A percentile compares a stretch with the other conserved stretches of the same genome.
Conservation (phyloP, 108 stramenopile genomes). For the Pseudonitzschia multiseries region DNA sequence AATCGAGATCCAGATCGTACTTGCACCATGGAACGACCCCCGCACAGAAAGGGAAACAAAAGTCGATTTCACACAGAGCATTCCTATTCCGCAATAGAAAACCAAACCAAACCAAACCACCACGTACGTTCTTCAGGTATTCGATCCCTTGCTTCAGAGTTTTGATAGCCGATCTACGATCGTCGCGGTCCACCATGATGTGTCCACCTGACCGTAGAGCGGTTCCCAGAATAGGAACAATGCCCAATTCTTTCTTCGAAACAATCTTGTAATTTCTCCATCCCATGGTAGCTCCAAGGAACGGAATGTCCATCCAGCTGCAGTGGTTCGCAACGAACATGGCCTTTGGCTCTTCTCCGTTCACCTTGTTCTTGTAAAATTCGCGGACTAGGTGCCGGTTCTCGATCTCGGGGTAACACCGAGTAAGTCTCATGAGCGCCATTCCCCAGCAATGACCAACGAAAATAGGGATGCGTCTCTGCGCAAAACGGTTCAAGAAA, state of each 20-base stretch:
- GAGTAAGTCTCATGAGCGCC: conserved; percentile 59
- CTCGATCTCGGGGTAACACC: conserved; percentile 61
- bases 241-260: conserved; percentile 82
- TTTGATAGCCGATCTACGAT: conserved; percentile 67
- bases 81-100: too few relatives aligned
- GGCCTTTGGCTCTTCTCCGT: conserved; percentile 28
- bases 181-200: conserved; percentile 75
- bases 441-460: conserved; percentile 83
- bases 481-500: neutral
- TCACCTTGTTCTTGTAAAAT: conserved; percentile 59
- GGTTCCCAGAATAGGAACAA: conserved; percentile 82
- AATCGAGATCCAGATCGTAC: neutral
- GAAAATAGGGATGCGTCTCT: conserved; percentile 59
- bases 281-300: conserved; percentile 77
- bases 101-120: neutral
- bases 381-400: conserved; percentile 53
- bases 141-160: conserved; percentile 85
- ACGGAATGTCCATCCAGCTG: conserved; percentile 92
- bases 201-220: conserved; percentile 70
- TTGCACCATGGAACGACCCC: neutral
- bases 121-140: conserved; percentile 49
- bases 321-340: conserved; percentile 93
- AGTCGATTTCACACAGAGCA: too few relatives aligned
- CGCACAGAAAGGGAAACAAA: too few relatives aligned
- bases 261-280: conserved; percentile 93